phyloP scores from a whole-genome alignment of 2,329 filamentous ascomycete species.

The Colletotrichum lupini region DNA sequence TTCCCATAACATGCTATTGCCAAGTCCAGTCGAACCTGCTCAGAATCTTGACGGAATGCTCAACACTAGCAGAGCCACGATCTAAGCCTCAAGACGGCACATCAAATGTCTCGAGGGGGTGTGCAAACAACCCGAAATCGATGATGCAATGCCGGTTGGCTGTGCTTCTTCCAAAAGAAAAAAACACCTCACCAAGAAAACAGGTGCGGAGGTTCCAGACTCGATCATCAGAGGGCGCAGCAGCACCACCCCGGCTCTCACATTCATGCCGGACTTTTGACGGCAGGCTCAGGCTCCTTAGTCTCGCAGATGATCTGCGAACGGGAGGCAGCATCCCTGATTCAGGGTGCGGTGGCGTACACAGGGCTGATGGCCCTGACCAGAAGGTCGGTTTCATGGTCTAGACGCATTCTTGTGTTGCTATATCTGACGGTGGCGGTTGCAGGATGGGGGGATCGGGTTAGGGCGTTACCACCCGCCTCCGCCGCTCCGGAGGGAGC shows the following conservation, averaged over 20 bases:
- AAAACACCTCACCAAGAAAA: not conserved
- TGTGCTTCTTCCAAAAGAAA: not conserved
- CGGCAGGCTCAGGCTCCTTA: not conserved
- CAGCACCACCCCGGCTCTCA: slow-evolving; percentile 2
- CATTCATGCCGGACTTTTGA: slow-evolving; percentile 4
- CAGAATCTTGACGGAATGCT: not conserved
- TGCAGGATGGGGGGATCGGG: slow-evolving; percentile 7
- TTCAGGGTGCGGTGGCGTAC: not conserved
- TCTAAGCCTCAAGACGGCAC: not conserved
- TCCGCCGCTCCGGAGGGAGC: not conserved
- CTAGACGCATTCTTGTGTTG: slow-evolving; percentile 12
- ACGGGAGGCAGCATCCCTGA: not conserved
- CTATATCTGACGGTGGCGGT: slow-evolving; percentile 16
- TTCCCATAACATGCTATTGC: not conserved
- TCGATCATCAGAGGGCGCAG: slow-evolving; percentile 22
- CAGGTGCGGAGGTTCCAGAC: slow-evolving; percentile 9
- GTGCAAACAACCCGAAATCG: not conserved
- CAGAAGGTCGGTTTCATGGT: not conserved
- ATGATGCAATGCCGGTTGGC: slow-evolving; percentile 3
- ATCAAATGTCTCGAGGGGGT: not conserved
- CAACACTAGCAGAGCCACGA: not conserved
- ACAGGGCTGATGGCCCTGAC: slow-evolving; percentile 11
- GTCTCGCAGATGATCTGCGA: not conserved
- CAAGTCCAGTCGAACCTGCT: not conserved
- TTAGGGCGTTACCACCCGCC: not conserved